Evolutionary conservation across 148 eudicot species (phyloP).

Genomic region (Nepenthes gracilis): DNA sequence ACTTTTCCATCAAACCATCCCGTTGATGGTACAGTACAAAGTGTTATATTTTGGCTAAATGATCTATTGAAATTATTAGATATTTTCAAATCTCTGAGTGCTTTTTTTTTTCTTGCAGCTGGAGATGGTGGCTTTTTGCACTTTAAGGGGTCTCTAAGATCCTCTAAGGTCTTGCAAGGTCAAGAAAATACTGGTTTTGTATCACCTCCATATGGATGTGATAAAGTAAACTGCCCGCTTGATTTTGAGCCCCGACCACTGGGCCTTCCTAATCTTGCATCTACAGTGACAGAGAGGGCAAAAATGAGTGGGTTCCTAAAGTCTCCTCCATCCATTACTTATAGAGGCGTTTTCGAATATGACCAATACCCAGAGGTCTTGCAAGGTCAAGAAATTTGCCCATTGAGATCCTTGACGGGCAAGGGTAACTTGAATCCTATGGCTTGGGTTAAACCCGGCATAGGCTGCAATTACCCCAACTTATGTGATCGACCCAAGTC

Average conservation of each 20-base stretch:
- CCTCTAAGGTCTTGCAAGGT: slow-evolving; percentile 99
- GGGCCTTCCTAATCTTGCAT: slow-evolving; percentile 23
- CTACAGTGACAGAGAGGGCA: slow-evolving; percentile 18
- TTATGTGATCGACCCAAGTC: slow-evolving; percentile 27
- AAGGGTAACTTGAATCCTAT: slow-evolving; percentile 32
- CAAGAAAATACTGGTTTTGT: slow-evolving; percentile 76
- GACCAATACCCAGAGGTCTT: slow-evolving; percentile 80
- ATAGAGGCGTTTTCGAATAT: slow-evolving; percentile 54
- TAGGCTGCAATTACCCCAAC: slow-evolving; percentile 27
- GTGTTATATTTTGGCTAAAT: neutral
- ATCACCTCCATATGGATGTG: slow-evolving; percentile 47
- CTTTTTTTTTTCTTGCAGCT: slow-evolving; percentile 14
- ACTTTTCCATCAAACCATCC: slow-evolving; percentile 35
- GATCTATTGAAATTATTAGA: too few species aligned
- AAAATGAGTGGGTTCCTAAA: slow-evolving; percentile 28
- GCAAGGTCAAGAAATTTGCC: slow-evolving; percentile 99
- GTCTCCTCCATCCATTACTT: slow-evolving; percentile 22
- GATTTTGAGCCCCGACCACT: slow-evolving; percentile 25
- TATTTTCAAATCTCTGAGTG: neutral
- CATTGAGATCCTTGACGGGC: slow-evolving; percentile 50
- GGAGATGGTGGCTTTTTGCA: slow-evolving; percentile 53
- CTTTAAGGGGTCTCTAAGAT: slow-evolving; percentile 71
- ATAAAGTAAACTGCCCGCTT: slow-evolving; percentile 34
- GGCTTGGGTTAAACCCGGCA: slow-evolving; percentile 35
- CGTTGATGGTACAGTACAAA: slow-evolving; percentile 27